Conservation (phyloP, 306 rosid species). For the Erythrophleum fordii region DNA sequence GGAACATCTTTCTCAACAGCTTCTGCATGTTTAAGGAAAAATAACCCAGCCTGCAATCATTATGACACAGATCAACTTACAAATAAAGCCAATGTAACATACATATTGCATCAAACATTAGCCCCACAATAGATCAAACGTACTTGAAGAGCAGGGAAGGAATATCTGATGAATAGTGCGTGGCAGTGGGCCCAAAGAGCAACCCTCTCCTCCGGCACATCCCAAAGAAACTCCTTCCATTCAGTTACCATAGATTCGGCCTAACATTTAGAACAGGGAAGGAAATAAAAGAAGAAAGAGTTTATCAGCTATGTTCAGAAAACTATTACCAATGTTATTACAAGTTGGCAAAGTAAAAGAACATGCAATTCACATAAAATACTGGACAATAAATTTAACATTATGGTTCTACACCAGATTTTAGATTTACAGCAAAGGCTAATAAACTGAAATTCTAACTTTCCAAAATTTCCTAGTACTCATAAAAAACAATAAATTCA, state of each 20-base stretch:
- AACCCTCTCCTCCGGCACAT: slow-evolving; percentile 93
- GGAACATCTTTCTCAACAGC: slow-evolving; percentile 98
- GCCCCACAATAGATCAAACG: slow-evolving; percentile 39
- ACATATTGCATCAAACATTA: slow-evolving; percentile 33
- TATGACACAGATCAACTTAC: slow-evolving; percentile 34
- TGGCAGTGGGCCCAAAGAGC: slow-evolving; percentile 98
- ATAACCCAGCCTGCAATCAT: slow-evolving; percentile 86
- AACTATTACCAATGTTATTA: slow-evolving; percentile 26
- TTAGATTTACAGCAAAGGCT: slow-evolving; percentile 18
- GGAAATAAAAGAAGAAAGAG: slow-evolving; percentile 13
- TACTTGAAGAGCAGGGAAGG: slow-evolving; percentile 94
- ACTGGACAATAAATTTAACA: slow-evolving; percentile 26
- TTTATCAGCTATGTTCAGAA: slow-evolving; percentile 30
- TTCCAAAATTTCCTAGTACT: neutral
- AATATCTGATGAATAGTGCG: slow-evolving; percentile 84
- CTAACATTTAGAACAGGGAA: slow-evolving; percentile 47
- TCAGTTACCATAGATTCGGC: slow-evolving; percentile 99
- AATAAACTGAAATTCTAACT: slow-evolving; percentile 12
- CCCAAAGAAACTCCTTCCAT: slow-evolving; percentile 99
- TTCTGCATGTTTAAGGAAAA: slow-evolving; percentile 97
- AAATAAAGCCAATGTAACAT: slow-evolving; percentile 30
- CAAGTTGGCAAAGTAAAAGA: neutral
- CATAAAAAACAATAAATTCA: slow-evolving; percentile 29
- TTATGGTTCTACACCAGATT: neutral
- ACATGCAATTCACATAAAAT: slow-evolving; percentile 9